Evolutionary conservation across 1,139 yeast genomes (phyloP).

Genomic region (Geotrichum citri-aurantii): DNA sequence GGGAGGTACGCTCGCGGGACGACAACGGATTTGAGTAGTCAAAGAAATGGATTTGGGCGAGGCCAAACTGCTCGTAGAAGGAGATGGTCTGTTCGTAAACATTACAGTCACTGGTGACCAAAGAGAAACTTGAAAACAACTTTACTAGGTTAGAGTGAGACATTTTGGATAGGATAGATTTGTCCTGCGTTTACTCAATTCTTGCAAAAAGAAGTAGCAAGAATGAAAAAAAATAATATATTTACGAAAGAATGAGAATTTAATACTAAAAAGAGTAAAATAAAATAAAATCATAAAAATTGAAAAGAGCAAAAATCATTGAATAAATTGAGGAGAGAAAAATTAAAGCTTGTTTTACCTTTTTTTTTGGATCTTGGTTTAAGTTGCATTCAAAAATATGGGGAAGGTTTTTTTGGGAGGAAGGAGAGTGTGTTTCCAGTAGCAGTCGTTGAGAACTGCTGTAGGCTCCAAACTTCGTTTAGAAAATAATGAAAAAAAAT

Average conservation of each 20-base stretch:
- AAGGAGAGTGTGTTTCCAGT: no score
- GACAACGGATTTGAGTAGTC: constrained; percentile 29
- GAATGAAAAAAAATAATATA: not conserved
- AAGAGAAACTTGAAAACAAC: constrained; percentile 46
- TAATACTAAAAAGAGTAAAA: not conserved
- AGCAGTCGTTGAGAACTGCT: no score
- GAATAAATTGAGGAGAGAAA: not conserved
- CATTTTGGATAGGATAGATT: constrained; percentile 2
- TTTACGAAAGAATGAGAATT: no score
- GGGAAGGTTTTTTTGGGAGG: not conserved
- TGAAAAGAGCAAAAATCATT: not conserved
- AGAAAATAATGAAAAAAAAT: no score
- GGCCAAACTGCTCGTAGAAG: constrained; percentile 57
- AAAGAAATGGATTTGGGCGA: constrained; percentile 44
- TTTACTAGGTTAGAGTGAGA: constrained; percentile 19
- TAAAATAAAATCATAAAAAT: no score
- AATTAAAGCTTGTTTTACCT: not conserved
- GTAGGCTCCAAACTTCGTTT: no score
- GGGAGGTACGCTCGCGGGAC: constrained; percentile 27
- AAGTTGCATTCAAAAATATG: not conserved
- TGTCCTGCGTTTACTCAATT: not conserved
- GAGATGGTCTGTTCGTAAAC: constrained; percentile 43
- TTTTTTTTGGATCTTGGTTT: not conserved
- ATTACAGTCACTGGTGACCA: constrained; percentile 49
- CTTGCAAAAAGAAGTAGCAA: not conserved